Evolutionary conservation across 768 basidiomycete genomes (phyloP).

Genomic region (Lactifluus rugatus): DNA sequence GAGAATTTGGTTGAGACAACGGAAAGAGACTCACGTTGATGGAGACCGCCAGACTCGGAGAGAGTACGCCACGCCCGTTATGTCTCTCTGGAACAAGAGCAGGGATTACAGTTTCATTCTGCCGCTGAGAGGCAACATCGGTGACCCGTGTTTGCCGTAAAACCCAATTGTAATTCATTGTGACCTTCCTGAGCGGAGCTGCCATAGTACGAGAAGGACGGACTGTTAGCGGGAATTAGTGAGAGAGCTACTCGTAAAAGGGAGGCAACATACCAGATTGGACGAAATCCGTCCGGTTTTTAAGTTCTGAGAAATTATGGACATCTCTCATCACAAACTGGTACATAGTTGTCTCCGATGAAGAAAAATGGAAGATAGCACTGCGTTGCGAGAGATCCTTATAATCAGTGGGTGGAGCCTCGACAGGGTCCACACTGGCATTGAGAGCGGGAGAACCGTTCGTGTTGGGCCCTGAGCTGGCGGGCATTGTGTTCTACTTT

Average conservation of each 20-base stretch:
- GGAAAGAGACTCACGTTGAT: background rate
- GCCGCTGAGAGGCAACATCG: background rate
- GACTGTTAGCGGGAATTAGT: background rate
- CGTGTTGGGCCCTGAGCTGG: background rate
- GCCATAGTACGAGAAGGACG: background rate
- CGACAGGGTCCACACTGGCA: background rate
- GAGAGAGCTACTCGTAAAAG: background rate
- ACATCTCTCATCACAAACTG: background rate
- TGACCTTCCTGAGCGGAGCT: constrained; percentile 1
- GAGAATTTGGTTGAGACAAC: background rate
- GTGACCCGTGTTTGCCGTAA: background rate
- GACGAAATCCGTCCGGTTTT: background rate
- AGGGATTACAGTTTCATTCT: background rate
- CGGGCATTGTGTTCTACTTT: too few species aligned
- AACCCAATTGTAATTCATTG: background rate
- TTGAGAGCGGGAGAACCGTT: background rate
- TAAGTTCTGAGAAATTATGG: background rate
- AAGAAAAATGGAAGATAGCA: background rate
- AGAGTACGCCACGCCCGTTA: background rate
- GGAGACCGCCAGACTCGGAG: background rate
- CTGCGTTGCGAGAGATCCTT: background rate
- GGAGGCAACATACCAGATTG: background rate
- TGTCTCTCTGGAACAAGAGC: background rate
- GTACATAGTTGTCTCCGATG: background rate
- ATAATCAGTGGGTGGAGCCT: background rate